Percentiles rank a stretch among this genome's conserved stretches.
phyloP scores from a whole-genome alignment of 1,284 basidiomycete genomes.

The Melampsora americana region DNA sequence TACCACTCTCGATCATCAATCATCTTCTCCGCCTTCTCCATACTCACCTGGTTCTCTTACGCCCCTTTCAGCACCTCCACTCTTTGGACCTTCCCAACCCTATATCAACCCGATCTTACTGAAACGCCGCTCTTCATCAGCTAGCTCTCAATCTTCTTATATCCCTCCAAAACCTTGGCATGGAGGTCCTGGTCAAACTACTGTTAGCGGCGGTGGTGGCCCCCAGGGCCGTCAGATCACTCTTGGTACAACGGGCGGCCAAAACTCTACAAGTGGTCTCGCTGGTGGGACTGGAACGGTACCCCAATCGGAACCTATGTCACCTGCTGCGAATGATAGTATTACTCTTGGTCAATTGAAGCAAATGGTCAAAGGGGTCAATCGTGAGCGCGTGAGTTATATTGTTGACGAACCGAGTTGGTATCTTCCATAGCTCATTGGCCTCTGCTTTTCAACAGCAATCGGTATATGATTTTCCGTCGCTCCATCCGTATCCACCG shows the following conservation, averaged over 20 bases:
- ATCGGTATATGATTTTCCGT: conserved; percentile 35
- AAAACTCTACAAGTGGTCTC: background rate
- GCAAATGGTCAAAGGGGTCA: conserved; percentile 60
- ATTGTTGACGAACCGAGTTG: background rate
- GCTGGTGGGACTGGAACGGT: too few species aligned
- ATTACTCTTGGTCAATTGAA: conserved; percentile 78
- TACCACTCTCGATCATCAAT: too few species aligned
- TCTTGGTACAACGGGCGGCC: background rate
- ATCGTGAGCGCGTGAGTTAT: conserved; percentile 29
- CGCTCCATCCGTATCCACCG: conserved; percentile 24
- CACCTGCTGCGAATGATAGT: conserved; percentile 59
- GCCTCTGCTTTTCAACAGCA: conserved; percentile 1
- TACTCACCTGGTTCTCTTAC: background rate
- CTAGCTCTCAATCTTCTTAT: background rate
- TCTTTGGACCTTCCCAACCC: background rate
- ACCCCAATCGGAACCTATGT: too few species aligned
- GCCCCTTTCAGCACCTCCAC: background rate
- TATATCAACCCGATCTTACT: conserved; percentile 33
- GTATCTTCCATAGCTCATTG: background rate
- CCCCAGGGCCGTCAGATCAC: conserved; percentile 18
- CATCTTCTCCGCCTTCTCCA: background rate
- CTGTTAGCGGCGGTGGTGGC: conserved; percentile 30
- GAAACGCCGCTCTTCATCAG: conserved; percentile 27
- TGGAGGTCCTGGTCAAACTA: conserved; percentile 34
- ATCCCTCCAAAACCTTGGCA: conserved; percentile 31